These are phyloP conservation scores for Citrullus colocynthis DNA, from an alignment of 306 rosid species.

Conservation along the genomic window DNA sequence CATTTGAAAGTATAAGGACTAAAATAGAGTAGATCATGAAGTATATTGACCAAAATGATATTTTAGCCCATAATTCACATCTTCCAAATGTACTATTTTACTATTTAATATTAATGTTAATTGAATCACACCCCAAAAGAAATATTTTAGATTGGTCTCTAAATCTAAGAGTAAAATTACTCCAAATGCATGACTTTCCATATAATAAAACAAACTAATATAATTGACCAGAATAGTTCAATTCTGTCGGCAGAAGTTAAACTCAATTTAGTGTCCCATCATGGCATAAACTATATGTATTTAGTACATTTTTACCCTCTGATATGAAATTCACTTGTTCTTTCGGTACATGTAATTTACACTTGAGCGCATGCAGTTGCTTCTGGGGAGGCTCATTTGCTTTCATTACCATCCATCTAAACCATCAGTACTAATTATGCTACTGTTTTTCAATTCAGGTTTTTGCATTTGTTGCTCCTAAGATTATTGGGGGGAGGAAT, in stretches of 20 bases:
- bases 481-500: conserved; percentile 79
- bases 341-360: neutral
- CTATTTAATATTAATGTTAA: neutral
- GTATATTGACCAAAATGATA: no score
- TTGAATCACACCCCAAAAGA: neutral
- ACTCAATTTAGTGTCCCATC: neutral
- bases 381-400: neutral
- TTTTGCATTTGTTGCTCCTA: conserved; percentile 87
- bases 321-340: neutral
- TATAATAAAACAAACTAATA: neutral
- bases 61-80: no score
- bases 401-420: neutral
- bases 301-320: neutral
- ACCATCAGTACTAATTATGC: neutral
- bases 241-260: neutral
- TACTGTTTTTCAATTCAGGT: conserved; percentile 34
- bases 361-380: neutral
- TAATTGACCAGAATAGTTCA: neutral
- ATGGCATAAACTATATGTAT: neutral
- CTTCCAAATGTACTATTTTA: neutral
- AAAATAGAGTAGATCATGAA: no score
- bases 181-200: neutral
- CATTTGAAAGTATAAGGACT: no score
- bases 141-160: neutral
- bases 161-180: neutral